Evolutionary conservation across 2,329 filamentous ascomycete species (phyloP).

Genomic region (Sporothrix luriei): DNA sequence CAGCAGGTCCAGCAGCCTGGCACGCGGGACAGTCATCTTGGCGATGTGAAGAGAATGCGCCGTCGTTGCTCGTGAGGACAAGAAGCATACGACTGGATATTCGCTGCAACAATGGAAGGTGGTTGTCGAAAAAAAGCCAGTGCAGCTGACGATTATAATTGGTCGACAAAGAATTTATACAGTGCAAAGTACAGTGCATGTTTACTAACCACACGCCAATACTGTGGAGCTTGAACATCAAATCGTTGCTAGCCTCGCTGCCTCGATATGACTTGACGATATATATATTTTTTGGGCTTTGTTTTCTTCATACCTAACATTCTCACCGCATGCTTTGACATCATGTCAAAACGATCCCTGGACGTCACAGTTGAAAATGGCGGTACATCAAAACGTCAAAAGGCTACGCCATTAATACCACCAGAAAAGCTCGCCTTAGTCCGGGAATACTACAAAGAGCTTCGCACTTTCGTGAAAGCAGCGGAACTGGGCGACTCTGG

Average conservation of each 20-base stretch:
- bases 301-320: background rate
- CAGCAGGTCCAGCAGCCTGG: conserved; percentile 70
- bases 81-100: background rate
- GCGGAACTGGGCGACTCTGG: conserved; percentile 41
- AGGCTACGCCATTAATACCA: background rate
- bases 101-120: background rate
- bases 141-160: background rate
- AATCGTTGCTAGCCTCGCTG: background rate
- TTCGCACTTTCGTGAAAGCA: conserved; percentile 46
- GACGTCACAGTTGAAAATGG: background rate
- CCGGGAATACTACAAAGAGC: conserved; percentile 45
- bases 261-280: background rate
- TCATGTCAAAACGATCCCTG: conserved; percentile 18
- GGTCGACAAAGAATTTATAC: background rate
- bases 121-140: conserved; percentile 8
- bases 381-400: conserved; percentile 27
- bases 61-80: background rate
- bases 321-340: background rate
- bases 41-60: conserved; percentile 38
- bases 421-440: conserved; percentile 39
- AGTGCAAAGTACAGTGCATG: background rate
- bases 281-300: background rate
- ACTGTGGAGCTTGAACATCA: conserved; percentile 1
- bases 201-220: background rate
- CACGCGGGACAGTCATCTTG: conserved; percentile 65